Evolutionary conservation across 1,284 basidiomycete species (phyloP), one percentile per base, ranked within the genome.

Genomic region (Microbotryum intermedium): DNA sequence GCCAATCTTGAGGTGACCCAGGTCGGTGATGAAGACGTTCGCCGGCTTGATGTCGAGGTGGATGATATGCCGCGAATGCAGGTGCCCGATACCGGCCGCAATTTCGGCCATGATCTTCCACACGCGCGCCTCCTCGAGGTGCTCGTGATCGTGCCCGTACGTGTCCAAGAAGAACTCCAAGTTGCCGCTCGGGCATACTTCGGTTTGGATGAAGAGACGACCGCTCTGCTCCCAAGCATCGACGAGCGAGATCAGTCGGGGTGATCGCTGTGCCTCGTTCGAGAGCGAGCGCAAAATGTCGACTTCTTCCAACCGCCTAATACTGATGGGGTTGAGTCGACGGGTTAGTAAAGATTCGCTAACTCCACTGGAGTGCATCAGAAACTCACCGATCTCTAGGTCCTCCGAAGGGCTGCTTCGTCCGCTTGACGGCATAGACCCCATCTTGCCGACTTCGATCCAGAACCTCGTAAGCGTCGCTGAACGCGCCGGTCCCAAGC

Each of bases 1-100:
- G 18, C 92, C 92, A 72, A 99, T 93, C 79, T 93, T 95, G 77
- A 99, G 87, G 29, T 88, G 84, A 7, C 94, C 94, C 61, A 87
- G 83, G 26, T 82, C 80, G 4, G 90, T 92, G 68, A 98, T 82
- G 73, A 99, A 91, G 58, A 99, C 86, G 73, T 99, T 99, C 59
- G 90, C 93, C 16, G 95, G 95, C 78, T 98, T 99, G 69, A 99
- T 79, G 77, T 99, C 95, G 58, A 99, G 83, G 77, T 99, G 95
- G 57, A 98, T 87, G 53, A 97, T 85, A 55, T 87, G 86, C 57
- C 84, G 81, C 60, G 83, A 81, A 75, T 99, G 95, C 64, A 98
- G 89, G 77, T 93, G 93, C 61, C 81, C 80, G 64, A 98, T 79
- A 65, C 94, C 77, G 6, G 72, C 69, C 71, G 85, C 85, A 59